phyloP scores from a whole-genome alignment of 106 monocot genomes.

The Ottelia alismoides region DNA sequence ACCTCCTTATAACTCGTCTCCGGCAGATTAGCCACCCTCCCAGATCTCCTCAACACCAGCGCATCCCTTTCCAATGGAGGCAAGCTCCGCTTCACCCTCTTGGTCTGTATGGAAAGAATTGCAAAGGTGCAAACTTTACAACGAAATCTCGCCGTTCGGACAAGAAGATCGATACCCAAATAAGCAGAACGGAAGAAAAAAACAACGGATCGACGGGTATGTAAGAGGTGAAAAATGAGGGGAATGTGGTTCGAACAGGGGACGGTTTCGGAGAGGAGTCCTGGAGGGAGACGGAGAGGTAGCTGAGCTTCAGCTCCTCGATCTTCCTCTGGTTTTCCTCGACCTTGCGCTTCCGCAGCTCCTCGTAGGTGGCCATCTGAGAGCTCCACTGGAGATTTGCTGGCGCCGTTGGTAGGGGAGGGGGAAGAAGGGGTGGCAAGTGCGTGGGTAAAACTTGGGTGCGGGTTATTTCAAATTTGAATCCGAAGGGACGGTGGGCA shows the following conservation, averaged over 20 bases:
- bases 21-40: constrained; percentile 41
- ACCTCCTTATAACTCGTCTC: constrained; percentile 35
- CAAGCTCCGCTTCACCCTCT: constrained; percentile 6
- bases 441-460: too few relatives aligned
- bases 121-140: too few relatives aligned
- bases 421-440: too few relatives aligned
- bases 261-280: constrained; percentile 20
- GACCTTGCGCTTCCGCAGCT: constrained; percentile 46
- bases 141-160: too few relatives aligned
- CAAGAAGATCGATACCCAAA: background rate
- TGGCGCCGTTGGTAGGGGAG: too few relatives aligned
- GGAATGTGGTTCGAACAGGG: background rate
- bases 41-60: constrained; percentile 27
- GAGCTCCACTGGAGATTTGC: too few relatives aligned
- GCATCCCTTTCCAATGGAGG: constrained; percentile 1
- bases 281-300: constrained; percentile 23
- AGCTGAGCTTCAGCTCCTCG: constrained; percentile 55
- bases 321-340: constrained; percentile 82
- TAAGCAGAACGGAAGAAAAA: background rate
- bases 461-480: too few relatives aligned
- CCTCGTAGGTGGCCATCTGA: constrained; percentile 41
- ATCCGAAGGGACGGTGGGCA: too few relatives aligned
- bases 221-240: background rate
- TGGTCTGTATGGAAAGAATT: constrained; percentile 18
- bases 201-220: background rate